Conservation (phyloP, 768 basidiomycete genomes). For the Cubamyces sp. region DNA sequence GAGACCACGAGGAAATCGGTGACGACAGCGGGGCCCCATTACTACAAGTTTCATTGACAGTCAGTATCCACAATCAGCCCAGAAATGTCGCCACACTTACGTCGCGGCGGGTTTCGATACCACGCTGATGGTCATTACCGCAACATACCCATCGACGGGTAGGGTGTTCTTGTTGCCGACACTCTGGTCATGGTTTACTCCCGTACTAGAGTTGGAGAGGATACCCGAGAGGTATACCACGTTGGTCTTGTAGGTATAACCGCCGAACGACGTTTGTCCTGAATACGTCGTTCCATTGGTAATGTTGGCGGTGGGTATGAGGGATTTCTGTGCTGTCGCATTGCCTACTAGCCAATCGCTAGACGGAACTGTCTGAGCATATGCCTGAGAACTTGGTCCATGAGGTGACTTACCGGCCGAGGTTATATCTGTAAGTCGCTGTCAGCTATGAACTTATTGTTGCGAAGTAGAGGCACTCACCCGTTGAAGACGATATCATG, state of each 20-base stretch:
- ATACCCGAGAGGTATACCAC: slow-evolving; percentile 72
- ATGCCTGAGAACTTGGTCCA: not conserved
- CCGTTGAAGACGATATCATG: slow-evolving; percentile 81
- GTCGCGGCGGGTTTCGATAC: slow-evolving; percentile 39
- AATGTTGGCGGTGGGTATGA: slow-evolving; percentile 49
- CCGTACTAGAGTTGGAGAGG: slow-evolving; percentile 67
- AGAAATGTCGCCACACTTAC: slow-evolving; percentile 22
- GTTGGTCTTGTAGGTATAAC: slow-evolving; percentile 75
- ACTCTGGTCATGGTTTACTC: slow-evolving; percentile 66
- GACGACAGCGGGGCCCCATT: slow-evolving; percentile 7
- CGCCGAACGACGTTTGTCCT: slow-evolving; percentile 63
- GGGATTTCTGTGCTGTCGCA: slow-evolving; percentile 55
- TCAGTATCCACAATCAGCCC: not conserved
- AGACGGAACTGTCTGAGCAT: not conserved
- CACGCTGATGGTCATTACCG: slow-evolving; percentile 75
- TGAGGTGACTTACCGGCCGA: slow-evolving; percentile 58
- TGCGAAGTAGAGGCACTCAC: slow-evolving; percentile 35
- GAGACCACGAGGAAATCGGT: not conserved
- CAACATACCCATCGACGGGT: slow-evolving; percentile 83
- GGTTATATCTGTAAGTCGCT: slow-evolving; percentile 57
- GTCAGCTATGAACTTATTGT: slow-evolving; percentile 8
- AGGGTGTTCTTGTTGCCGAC: slow-evolving; percentile 57
- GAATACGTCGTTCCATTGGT: slow-evolving; percentile 64
- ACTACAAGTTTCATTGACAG: not conserved
- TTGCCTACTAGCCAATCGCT: slow-evolving; percentile 89